Evolutionary conservation across 2,329 filamentous ascomycete genomes (phyloP), one percentile per base, ranked within the genome.

Genomic region (Endocalyx cinctus): DNA sequence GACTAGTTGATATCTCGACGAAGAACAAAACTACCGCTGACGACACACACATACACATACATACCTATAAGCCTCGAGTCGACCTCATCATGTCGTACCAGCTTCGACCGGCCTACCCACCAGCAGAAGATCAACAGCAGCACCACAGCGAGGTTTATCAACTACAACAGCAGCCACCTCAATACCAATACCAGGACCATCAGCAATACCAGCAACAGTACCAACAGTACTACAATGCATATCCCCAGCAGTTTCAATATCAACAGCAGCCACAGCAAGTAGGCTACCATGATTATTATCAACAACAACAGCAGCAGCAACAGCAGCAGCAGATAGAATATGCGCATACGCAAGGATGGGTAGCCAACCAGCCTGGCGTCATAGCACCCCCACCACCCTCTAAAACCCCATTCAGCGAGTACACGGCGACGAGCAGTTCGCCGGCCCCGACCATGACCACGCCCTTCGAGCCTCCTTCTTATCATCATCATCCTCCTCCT

Each of bases 71-170:
- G n/a, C n/a, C n/a, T n/a, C n/a, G n/a, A n/a, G n/a, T n/a, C n/a
- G n/a, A n/a, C n/a, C n/a, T n/a, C n/a, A 35, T 29, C 23, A 48
- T 48, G 45, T 46, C 45, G 32, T 48, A 44, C 17, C 41, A 48
- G 35, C 31, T 48, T 12, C 39, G 43, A 6, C 41, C 45, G 7
- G 10, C 36, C 17, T 37, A 39, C 15, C 23, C 29, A 25, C 22
- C 29, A 31, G 17, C 27, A 29, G 26, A 33, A 33, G 27, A 34
- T 36, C 27, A 31, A 36, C 25, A 25, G 28, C 23, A 30, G 25
- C 17, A 29, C 34, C 22, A 33, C 12, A 30, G 22, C n/a, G 13
- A 37, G 10, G 33, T 32, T 25, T 16, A 22, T n/a, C 38, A 16
- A 19, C 6, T 19, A 14, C 29, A 13, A 25, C 29, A 4, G 18